Conservation (phyloP, 768 basidiomycete genomes). For the Boletus insuetus region DNA sequence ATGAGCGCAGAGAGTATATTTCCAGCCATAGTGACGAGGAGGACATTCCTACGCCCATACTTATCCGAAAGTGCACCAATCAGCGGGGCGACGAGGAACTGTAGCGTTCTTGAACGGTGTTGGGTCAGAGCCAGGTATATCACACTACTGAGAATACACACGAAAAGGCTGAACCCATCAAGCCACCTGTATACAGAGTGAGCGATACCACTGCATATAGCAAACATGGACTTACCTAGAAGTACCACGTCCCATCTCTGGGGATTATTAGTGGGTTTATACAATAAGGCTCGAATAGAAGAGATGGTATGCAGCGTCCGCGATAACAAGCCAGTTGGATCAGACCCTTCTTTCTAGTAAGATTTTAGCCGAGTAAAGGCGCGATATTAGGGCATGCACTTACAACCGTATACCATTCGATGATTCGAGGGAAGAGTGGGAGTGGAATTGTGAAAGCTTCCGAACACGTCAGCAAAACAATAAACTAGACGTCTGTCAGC, state of each 20-base stretch:
- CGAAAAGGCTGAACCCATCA: constrained; percentile 95
- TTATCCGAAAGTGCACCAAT: constrained; percentile 86
- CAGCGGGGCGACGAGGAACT: constrained; percentile 78
- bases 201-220: neutral
- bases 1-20: constrained; percentile 89
- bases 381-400: constrained; percentile 15
- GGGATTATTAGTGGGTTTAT: constrained; percentile 56
- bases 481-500: neutral
- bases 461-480: constrained; percentile 12
- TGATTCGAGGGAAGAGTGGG: constrained; percentile 97
- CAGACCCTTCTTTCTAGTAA: constrained; percentile 64
- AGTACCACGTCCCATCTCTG: constrained; percentile 93
- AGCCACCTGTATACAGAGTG: constrained; percentile 52
- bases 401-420: constrained; percentile 86
- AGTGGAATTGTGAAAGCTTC: constrained; percentile 90
- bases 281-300: constrained; percentile 60
- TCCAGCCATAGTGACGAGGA: constrained; percentile 87
- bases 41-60: constrained; percentile 82
- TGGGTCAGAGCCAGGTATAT: constrained; percentile 34
- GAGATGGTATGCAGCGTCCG: constrained; percentile 68
- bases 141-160: constrained; percentile 43
- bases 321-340: constrained; percentile 69
- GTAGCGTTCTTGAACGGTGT: constrained; percentile 57
- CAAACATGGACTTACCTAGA: constrained; percentile 53
- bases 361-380: neutral